These are phyloP conservation scores for Polytrichum commune DNA, from an alignment of 225 moss, liverwort and hornwort species.

Conservation along the genomic window DNA sequence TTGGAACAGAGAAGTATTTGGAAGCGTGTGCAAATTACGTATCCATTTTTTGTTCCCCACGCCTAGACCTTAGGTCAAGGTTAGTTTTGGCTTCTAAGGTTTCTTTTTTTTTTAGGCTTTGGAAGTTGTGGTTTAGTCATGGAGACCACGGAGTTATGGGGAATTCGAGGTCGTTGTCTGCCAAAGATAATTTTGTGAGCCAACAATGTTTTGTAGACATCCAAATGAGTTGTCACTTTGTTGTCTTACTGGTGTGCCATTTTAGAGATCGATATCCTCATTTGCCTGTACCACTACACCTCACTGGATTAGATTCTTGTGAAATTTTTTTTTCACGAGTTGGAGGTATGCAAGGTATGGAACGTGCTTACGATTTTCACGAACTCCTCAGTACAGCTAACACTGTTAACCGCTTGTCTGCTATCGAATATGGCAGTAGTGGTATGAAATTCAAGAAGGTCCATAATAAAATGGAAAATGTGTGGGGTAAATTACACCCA, in stretches of 20 bases:
- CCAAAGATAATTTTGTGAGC: neutral
- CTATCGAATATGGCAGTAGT: constrained; percentile 1
- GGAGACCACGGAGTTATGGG: no score
- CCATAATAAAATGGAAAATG: neutral
- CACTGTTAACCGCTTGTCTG: neutral
- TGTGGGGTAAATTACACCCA: neutral
- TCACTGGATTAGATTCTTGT: neutral
- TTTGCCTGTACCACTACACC: neutral
- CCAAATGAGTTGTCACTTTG: neutral
- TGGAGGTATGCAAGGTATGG: neutral
- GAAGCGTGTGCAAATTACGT: neutral
- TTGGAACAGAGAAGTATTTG: constrained; percentile 1
- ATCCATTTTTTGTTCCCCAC: neutral
- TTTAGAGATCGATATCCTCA: no score
- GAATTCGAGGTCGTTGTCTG: no score
- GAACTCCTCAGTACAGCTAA: neutral
- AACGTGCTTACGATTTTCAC: no score
- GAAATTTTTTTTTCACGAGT: no score
- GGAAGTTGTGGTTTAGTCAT: no score
- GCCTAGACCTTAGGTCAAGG: neutral
- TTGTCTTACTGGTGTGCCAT: neutral
- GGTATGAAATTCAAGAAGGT: neutral
- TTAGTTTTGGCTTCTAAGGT: no score
- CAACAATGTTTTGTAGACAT: neutral
- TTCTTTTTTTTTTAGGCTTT: no score